These are phyloP conservation scores for Betula pendula DNA, from an alignment of 306 rosid genomes.

Conservation along the genomic window DNA sequence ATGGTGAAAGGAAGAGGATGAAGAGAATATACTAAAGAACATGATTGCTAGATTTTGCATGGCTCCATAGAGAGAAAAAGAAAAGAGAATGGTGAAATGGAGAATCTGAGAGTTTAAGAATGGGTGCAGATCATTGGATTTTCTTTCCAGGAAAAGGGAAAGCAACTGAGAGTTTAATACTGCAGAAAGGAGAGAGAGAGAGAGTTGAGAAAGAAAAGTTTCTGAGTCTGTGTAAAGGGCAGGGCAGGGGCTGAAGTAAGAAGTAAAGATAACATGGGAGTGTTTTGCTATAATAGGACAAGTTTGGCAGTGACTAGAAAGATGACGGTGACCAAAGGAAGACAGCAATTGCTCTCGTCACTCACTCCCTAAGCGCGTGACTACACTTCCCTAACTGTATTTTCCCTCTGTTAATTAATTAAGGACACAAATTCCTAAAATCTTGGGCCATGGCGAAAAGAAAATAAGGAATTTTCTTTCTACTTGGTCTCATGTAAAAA, in stretches of 20 bases:
- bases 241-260: conserved; percentile 19
- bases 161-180: conserved; percentile 37
- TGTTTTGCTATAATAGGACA: conserved; percentile 66
- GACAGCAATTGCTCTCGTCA: conserved; percentile 31
- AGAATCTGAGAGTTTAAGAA: neutral
- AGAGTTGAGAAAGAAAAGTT: neutral
- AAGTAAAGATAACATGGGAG: conserved; percentile 25
- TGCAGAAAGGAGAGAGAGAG: neutral
- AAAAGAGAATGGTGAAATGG: neutral
- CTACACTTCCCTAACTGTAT: neutral
- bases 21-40: too few species aligned
- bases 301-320: conserved; percentile 69
- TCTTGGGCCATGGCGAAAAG: too few species aligned
- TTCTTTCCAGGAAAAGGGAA: conserved; percentile 35
- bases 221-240: conserved; percentile 27
- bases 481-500: too few species aligned
- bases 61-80: conserved; percentile 12
- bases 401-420: too few species aligned
- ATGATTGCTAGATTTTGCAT: too few species aligned
- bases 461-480: too few species aligned
- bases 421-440: too few species aligned
- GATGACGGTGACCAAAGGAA: conserved; percentile 75
- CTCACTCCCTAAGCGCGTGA: conserved; percentile 46
- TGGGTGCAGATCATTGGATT: conserved; percentile 14
- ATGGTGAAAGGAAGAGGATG: too few species aligned